These are phyloP conservation scores for Coemansia sp. DNA, from an alignment of 192 early-diverging fungal genomes.

Conservation along the genomic window DNA sequence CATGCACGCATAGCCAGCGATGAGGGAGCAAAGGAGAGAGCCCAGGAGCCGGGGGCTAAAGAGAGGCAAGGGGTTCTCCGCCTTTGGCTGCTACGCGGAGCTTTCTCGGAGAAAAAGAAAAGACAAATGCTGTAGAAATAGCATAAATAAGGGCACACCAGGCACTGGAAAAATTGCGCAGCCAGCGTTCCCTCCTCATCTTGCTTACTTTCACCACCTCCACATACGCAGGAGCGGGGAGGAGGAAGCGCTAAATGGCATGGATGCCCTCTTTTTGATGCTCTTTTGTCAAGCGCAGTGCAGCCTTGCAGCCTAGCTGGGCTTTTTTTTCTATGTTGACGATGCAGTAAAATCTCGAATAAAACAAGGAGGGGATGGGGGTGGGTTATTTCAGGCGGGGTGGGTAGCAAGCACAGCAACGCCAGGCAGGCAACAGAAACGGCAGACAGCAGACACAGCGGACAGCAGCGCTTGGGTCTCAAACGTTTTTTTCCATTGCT, in stretches of 20 bases:
- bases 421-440: no score
- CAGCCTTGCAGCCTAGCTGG: neutral
- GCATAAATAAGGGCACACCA: neutral
- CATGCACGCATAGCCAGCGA: no score
- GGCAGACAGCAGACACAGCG: neutral
- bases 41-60: neutral
- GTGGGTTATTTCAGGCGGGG: neutral
- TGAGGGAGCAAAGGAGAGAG: neutral
- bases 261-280: neutral
- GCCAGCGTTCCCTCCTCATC: neutral
- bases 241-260: neutral
- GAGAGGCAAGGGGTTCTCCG: neutral
- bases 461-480: neutral
- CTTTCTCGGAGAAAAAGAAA: neutral
- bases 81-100: neutral
- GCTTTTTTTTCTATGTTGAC: neutral
- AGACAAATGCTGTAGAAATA: neutral
- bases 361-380: neutral
- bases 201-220: neutral
- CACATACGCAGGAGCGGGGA: neutral
- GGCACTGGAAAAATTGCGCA: neutral
- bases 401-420: neutral
- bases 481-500: neutral
- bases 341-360: neutral
- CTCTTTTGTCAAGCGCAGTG: neutral